phyloP scores from a whole-genome alignment of 192 early-diverging fungal species.

The Pilobolus umbonatus region DNA sequence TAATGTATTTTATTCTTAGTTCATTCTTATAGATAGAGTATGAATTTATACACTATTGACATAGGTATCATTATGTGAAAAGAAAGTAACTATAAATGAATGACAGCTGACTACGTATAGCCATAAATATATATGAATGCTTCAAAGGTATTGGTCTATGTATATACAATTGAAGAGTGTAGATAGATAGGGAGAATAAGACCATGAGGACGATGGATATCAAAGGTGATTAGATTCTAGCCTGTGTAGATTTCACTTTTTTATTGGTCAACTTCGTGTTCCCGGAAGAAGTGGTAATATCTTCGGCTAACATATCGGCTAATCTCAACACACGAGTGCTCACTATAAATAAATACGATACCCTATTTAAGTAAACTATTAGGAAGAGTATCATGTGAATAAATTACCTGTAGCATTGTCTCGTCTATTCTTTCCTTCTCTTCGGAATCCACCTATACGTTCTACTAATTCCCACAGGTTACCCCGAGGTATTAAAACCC shows the following conservation, averaged over 20 bases:
- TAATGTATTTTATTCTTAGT: no score
- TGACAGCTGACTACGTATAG: no score
- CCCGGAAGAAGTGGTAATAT: slow-evolving; percentile 5
- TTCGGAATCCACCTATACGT: slow-evolving; percentile 68
- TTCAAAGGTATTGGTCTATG: no score
- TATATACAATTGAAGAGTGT: no score
- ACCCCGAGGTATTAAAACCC: slow-evolving; percentile 50
- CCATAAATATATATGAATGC: no score
- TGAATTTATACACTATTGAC: no score
- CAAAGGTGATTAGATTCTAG: not conserved
- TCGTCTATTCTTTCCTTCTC: slow-evolving; percentile 82
- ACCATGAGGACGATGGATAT: no score
- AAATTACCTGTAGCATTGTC: slow-evolving; percentile 69
- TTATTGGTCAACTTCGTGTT: slow-evolving; percentile 10
- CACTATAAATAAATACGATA: slow-evolving; percentile 25
- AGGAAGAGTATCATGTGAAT: not conserved
- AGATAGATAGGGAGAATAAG: no score
- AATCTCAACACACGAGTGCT: slow-evolving; percentile 50
- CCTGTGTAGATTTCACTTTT: not conserved
- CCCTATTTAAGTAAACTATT: not conserved
- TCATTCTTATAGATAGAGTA: no score
- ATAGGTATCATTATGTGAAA: no score
- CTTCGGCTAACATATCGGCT: slow-evolving; percentile 49
- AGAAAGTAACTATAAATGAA: no score
- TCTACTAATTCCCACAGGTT: slow-evolving; percentile 77